phyloP scores from a whole-genome alignment of 495 filamentous ascomycete species.

The Schizothecium vesticola region DNA sequence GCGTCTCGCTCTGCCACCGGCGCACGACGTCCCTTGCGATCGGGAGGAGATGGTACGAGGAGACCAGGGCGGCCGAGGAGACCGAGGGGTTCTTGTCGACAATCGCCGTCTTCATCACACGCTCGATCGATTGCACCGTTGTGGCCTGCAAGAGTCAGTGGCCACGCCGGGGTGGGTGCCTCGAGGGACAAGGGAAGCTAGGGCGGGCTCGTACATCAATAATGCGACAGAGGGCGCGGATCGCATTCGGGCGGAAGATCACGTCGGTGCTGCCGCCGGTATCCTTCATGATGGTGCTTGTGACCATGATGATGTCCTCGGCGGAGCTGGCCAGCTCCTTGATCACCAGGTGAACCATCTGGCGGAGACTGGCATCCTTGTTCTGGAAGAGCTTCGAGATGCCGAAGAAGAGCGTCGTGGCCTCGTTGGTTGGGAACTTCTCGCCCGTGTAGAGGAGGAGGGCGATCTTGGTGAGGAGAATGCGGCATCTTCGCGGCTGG shows the following conservation, averaged over 20 bases:
- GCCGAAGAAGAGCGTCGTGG: slow-evolving; percentile 96
- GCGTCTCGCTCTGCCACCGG: slow-evolving; percentile 98
- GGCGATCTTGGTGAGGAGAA: slow-evolving; percentile 94
- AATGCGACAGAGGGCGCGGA: slow-evolving; percentile 90
- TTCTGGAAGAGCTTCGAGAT: slow-evolving; percentile 99
- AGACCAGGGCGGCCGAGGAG: slow-evolving; percentile 92
- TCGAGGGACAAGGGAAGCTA: slow-evolving; percentile 1
- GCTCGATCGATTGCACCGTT: slow-evolving; percentile 97
- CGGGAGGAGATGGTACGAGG: slow-evolving; percentile 95
- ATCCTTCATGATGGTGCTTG: slow-evolving; percentile 99
- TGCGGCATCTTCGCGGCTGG: slow-evolving; percentile 89
- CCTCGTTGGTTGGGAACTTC: slow-evolving; percentile 93
- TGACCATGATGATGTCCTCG: slow-evolving; percentile 99
- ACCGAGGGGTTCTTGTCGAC: slow-evolving; percentile 99
- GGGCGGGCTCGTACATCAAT: slow-evolving; percentile 68
- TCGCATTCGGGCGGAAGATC: slow-evolving; percentile 94
- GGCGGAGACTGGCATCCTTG: slow-evolving; percentile 93
- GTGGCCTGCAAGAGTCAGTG: slow-evolving; percentile 55
- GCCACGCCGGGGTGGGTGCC: not conserved
- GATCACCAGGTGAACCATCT: slow-evolving; percentile 98
- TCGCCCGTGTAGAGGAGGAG: slow-evolving; percentile 96
- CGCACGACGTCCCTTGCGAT: slow-evolving; percentile 92
- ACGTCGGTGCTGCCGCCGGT: slow-evolving; percentile 93
- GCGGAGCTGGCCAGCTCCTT: slow-evolving; percentile 96
- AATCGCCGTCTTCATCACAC: slow-evolving; percentile 97